Base-by-base conservation (phyloP, 2,329 filamentous ascomycete species). In the Neofusicoccum parvum region DNA sequence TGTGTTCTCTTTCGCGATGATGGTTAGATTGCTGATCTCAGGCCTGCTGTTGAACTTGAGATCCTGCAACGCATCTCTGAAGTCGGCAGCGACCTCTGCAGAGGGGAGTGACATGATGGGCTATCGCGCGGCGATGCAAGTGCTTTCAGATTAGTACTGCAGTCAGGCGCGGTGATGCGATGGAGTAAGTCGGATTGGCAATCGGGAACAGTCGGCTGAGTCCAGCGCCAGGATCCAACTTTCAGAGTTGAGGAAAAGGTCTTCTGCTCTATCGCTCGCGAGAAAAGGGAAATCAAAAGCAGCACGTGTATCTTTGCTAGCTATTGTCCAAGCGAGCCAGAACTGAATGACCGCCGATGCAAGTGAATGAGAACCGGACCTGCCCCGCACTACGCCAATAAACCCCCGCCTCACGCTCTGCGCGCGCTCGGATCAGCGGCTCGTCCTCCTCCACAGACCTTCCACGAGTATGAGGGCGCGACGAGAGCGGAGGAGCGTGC, bases 1-100 rank as follows among this genome's bases (percentile, higher is more conserved):
- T 70, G 94, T 97, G 74, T 96, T 97, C 80, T 99, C 95, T 79
- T 96, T 92, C 67, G 95, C 95, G 80, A 99, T 98, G 78, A 97
- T 89, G 68, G 95, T 99, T 80, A 99, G 81, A 80, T 96, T 98
- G 84, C 91, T 94, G 79, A 99, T 99, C 80, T 98, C 94, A 80
- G 92, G 92, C 75, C 93, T 90, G 80, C 92, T 92, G 81, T 97
- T 97, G 76, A 89, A 87, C 70, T 91, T 92, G 74, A 99, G 85
- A 79, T 97, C 94, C 81, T 96, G 92, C 76, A 99, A 84, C 64
- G 94, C 95, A 75, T 92, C 91, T 77, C 91, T 92, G 82, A 97
- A 99, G 81, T 98, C 95, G 79, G 94, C 91, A 69, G 94, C 94
- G 72, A 99, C 92, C 80, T 96, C 93, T 77, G 92, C 92, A 69